Evolutionary conservation across 352 stramenopile genomes (phyloP), one percentile per base, ranked within the genome.

Genomic region (Globisporangium radiosum): DNA sequence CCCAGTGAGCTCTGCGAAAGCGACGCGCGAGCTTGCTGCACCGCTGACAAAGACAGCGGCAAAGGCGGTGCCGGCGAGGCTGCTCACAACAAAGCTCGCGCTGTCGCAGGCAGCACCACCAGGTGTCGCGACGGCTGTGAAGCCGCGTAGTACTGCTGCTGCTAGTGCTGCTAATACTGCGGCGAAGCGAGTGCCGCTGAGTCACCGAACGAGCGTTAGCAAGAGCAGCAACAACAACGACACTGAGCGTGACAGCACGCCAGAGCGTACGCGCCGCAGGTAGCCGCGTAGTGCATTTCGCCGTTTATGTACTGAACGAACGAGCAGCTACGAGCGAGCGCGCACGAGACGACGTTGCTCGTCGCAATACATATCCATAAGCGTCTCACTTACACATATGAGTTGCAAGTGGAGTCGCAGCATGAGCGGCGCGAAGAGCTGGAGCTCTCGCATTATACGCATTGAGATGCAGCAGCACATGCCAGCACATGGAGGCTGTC

Each of bases 221-320:
- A 72, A 14, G 36, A 52, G 11, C 43, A 70, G 40, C 47, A 74
- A 71, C 52, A 64, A 50, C 47, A 76, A 70, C 39, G 69, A 73
- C 10, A 36, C 64, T 3, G 70, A 76, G 38, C 60, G 58, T 43
- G 67, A 74, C 25, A 54, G 52, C n/a, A 64, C 57, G 2, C 57
- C 62, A 1, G 57, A 68, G 50, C 62, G 51, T 38, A 53, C 47
- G 19, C 25, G 62, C 53, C 57, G 62, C 44, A 47, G 60, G 40
- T 57, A 47, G 43, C 43, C 13, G 13, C 10, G 43, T 15, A 5
- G n/a, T 47, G 13, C 4, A 47, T n/a, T 33, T 33, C 25, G 2
- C 25, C 25, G 25, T 3, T 33, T 33, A 33, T 33, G 25, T 33
- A 33, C 25, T 33, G 25, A 33, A 33, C 25, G 25, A 33, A 33